phyloP scores from a whole-genome alignment of 306 rosid genomes.

The Dalbergia oliveri region DNA sequence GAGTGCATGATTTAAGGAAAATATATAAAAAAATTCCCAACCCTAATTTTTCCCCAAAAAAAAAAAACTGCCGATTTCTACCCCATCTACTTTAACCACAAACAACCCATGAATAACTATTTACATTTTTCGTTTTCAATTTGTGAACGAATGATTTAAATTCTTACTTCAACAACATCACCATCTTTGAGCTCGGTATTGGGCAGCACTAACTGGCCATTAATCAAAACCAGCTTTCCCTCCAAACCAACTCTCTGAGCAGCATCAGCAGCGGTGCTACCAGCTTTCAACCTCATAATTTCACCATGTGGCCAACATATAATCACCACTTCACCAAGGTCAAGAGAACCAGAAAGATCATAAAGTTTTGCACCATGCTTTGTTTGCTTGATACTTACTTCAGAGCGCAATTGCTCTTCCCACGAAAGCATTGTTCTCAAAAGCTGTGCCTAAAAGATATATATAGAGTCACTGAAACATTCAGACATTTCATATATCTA shows the following conservation, averaged over 20 bases:
- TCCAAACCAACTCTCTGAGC: conserved; percentile 90
- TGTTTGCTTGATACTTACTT: conserved; percentile 64
- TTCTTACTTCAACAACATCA: conserved; percentile 90
- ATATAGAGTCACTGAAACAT: conserved; percentile 15
- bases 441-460: conserved; percentile 67
- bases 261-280: conserved; percentile 97
- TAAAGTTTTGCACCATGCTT: conserved; percentile 44
- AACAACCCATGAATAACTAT: conserved; percentile 39
- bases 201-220: conserved; percentile 83
- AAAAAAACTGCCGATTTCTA: conserved; percentile 1
- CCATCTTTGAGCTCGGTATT: conserved; percentile 89
- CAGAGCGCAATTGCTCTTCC: conserved; percentile 90
- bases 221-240: conserved; percentile 83
- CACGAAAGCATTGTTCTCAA: conserved; percentile 90
- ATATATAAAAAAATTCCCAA: not conserved
- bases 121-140: conserved; percentile 44
- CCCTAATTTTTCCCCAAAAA: not conserved
- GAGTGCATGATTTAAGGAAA: conserved; percentile 11
- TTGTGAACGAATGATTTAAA: conserved; percentile 45
- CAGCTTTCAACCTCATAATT: conserved; percentile 80
- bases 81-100: conserved; percentile 24
- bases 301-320: conserved; percentile 91
- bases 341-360: conserved; percentile 48
- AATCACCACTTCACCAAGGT: conserved; percentile 84
- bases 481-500: conserved; percentile 35